Base-by-base conservation (phyloP, 805 yeast genomes). In the Kodamaea sagamina region DNA sequence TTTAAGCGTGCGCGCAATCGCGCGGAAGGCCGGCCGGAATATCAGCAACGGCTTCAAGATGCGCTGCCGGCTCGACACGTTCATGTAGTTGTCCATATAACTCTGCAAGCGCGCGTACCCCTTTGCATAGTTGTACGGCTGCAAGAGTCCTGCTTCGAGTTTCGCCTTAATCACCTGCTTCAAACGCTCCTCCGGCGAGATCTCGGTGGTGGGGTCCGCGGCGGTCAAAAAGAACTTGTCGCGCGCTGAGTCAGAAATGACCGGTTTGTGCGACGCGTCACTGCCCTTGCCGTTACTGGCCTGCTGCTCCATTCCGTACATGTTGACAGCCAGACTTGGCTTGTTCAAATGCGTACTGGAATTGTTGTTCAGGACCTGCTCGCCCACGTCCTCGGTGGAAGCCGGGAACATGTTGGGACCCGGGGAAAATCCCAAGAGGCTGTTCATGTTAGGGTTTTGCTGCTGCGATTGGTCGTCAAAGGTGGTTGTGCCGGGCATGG, bases 171-270 rank as follows among this genome's bases (percentile, higher is more conserved):
- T 90, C 8, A 92, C 97, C 59, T 89, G 95, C 57, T 88, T 89
- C 52, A 92, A 72, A 47, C 97, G 75, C 58, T 89, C 97, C 58
- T 90, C 97, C 0, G 97, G 96, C 0, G 96, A 86, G 27, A 86
- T 84, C 51, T 89, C 97, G 2, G 92, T 88, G 0, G 96, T 86
- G 4, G 98, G 98, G 61, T 92, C 98, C 0, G 97, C 97, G 0
- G 98, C 98, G 0, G 97, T 92, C 38, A 92, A 67, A 67, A 92
- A 90, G 65, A 92, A 92, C 62, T 89, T 89, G 59, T 90, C 97
- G 50, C 89, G 76, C 1, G 97, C 96, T 2, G 93, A 82, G 43
- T 86, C 92, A 0, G 83, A 77, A 3, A 79, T 72, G 29, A 68
- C 65, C 1, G 76, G 76, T 40, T 64, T 69, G 46, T 61, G 64